Evolutionary conservation across 768 basidiomycete species (phyloP).

Genomic region (Hypsizygus marmoreus): DNA sequence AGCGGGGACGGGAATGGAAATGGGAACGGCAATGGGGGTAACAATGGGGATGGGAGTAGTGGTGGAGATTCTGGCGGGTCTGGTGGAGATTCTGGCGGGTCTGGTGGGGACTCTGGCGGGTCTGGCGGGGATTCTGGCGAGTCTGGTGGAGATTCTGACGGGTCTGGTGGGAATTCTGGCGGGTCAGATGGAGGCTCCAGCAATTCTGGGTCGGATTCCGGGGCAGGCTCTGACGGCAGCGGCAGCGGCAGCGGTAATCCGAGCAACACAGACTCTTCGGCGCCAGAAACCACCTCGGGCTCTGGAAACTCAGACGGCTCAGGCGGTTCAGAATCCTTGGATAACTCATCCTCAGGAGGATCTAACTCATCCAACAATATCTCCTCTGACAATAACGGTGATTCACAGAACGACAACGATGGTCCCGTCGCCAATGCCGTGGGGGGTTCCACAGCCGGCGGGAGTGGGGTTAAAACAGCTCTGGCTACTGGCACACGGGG

Average conservation of each 20-base stretch:
- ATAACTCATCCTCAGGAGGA: background rate
- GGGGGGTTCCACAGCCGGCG: background rate
- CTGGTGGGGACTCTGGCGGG: slow-evolving; percentile 13
- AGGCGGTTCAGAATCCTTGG: background rate
- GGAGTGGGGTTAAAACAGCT: slow-evolving; percentile 1
- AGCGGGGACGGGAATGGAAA: slow-evolving; percentile 5
- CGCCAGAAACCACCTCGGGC: background rate
- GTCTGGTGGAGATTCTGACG: slow-evolving; percentile 12
- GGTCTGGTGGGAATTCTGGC: slow-evolving; percentile 10
- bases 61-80: slow-evolving; percentile 1
- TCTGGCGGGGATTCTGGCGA: slow-evolving; percentile 7
- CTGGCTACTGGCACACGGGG: slow-evolving; percentile 4
- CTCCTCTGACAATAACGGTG: background rate
- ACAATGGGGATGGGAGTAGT: slow-evolving; percentile 14
- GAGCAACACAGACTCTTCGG: slow-evolving; percentile 9
- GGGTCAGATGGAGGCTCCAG: background rate
- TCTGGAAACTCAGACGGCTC: background rate
- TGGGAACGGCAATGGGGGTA: slow-evolving; percentile 12
- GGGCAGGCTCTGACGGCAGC: slow-evolving; percentile 4
- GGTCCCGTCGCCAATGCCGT: slow-evolving; percentile 7
- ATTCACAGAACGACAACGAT: slow-evolving; percentile 4
- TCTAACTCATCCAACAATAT: background rate
- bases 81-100: slow-evolving; percentile 5
- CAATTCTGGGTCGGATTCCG: slow-evolving; percentile 6
- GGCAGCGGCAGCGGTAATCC: slow-evolving; percentile 4